Conservation (phyloP, 1,139 yeast species). For the Kodamaea ohmeri region DNA sequence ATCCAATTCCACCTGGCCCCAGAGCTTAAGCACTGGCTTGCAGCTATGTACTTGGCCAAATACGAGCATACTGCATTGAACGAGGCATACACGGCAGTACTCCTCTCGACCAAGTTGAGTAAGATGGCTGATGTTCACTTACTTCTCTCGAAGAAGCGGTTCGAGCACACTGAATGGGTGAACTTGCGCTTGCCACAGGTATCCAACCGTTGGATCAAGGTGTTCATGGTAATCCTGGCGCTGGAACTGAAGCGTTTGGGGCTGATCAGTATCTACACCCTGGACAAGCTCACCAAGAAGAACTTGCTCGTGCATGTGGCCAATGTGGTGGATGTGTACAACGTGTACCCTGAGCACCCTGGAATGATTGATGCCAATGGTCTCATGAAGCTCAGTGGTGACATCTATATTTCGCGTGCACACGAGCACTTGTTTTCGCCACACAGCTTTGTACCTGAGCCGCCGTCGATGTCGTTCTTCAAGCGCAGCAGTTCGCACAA, state of each 20-base stretch:
- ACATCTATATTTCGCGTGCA: constrained; percentile 44
- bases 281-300: constrained; percentile 42
- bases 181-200: constrained; percentile 55
- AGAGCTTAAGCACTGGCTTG: constrained; percentile 44
- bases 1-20: constrained; percentile 31
- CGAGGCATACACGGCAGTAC: constrained; percentile 57
- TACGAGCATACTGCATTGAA: constrained; percentile 51
- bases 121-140: constrained; percentile 54
- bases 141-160: constrained; percentile 45
- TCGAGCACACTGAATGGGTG: constrained; percentile 53
- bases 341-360: constrained; percentile 55
- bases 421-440: constrained; percentile 28
- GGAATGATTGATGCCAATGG: constrained; percentile 53
- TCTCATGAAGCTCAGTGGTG: constrained; percentile 51
- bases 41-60: constrained; percentile 46
- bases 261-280: constrained; percentile 48
- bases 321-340: constrained; percentile 40
- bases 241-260: constrained; percentile 40
- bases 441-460: constrained; percentile 1
- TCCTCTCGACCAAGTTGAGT: constrained; percentile 53
- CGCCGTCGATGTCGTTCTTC: constrained; percentile 2
- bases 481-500: constrained; percentile 5
- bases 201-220: constrained; percentile 54
- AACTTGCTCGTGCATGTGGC: constrained; percentile 46
- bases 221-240: constrained; percentile 46